Percentiles rank a stretch among this genome's conserved stretches.
phyloP scores from a whole-genome alignment of 1,284 basidiomycete species.

The Rhodotorula sp. region DNA sequence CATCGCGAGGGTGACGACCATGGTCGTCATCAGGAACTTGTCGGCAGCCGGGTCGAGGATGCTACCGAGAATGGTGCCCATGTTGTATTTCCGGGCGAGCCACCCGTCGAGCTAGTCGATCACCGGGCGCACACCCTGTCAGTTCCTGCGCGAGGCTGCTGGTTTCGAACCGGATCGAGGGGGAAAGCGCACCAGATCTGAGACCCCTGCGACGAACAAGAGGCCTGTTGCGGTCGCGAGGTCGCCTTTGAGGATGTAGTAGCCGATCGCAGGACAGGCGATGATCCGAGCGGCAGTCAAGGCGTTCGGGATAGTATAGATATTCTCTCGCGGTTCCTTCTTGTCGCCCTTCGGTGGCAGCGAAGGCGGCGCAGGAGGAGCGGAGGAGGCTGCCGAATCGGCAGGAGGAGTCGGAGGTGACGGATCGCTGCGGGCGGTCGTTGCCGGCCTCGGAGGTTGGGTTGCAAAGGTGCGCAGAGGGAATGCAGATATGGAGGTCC shows the following conservation, averaged over 20 bases:
- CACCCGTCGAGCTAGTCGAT: conserved; percentile 74
- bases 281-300: conserved; percentile 82
- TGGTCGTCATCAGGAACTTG: conserved; percentile 91
- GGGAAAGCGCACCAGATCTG: conserved; percentile 69
- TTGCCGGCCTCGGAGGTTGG: neutral
- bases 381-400: neutral
- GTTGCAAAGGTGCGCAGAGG: neutral
- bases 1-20: conserved; percentile 81
- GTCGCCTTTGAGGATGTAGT: conserved; percentile 82
- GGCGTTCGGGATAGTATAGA: conserved; percentile 90
- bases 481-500: neutral
- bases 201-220: conserved; percentile 81
- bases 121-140: neutral
- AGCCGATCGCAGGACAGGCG: conserved; percentile 85
- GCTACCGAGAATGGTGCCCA: conserved; percentile 84
- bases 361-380: neutral
- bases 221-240: conserved; percentile 75
- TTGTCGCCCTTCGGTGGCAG: neutral
- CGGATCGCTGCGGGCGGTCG: neutral
- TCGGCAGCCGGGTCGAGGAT: conserved; percentile 97
- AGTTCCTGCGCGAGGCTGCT: too few relatives aligned
- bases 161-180: neutral
- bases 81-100: conserved; percentile 78
- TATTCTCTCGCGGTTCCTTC: conserved; percentile 67
- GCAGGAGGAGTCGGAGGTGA: neutral